These are phyloP conservation scores for Bothriochloa decipiens DNA, from an alignment of 176 grass and related monocot genomes.

Conservation along the genomic window DNA sequence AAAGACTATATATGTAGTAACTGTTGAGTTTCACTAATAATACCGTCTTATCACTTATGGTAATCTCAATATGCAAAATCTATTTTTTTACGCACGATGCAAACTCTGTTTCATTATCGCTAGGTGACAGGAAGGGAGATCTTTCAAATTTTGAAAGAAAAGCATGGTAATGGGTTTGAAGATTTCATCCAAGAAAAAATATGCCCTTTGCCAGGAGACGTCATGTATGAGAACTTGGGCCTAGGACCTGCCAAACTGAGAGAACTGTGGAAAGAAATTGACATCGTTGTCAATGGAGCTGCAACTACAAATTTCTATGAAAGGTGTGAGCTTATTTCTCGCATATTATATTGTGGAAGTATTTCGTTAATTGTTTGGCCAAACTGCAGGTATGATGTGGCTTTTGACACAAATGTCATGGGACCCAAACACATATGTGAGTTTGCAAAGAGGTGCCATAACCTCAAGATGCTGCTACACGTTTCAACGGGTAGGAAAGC, in stretches of 20 bases:
- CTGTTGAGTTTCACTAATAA: too few relatives aligned
- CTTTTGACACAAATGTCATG: conserved; percentile 55
- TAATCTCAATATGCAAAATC: too few relatives aligned
- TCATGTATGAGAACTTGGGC: conserved; percentile 55
- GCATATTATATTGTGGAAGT: background rate
- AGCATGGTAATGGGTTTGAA: too few relatives aligned
- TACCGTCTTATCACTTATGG: too few relatives aligned
- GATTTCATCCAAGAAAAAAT: conserved; percentile 34
- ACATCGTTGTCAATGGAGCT: conserved; percentile 59
- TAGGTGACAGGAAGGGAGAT: too few relatives aligned
- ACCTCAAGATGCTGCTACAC: conserved; percentile 67
- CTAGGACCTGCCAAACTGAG: conserved; percentile 36
- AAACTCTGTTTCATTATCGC: too few relatives aligned
- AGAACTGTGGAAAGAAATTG: conserved; percentile 45
- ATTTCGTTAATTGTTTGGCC: background rate
- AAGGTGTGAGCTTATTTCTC: conserved; percentile 32
- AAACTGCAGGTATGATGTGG: conserved; percentile 57
- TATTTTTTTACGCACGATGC: too few relatives aligned
- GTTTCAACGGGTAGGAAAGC: conserved; percentile 61
- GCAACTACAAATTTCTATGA: conserved; percentile 38
- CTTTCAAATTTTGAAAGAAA: too few relatives aligned
- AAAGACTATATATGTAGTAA: background rate
- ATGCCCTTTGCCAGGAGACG: conserved; percentile 46
- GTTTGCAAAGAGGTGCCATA: conserved; percentile 61
- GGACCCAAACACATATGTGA: conserved; percentile 51